Base-by-base conservation (phyloP, 2,329 filamentous ascomycete genomes). In the Fusarium duplospermum region DNA sequence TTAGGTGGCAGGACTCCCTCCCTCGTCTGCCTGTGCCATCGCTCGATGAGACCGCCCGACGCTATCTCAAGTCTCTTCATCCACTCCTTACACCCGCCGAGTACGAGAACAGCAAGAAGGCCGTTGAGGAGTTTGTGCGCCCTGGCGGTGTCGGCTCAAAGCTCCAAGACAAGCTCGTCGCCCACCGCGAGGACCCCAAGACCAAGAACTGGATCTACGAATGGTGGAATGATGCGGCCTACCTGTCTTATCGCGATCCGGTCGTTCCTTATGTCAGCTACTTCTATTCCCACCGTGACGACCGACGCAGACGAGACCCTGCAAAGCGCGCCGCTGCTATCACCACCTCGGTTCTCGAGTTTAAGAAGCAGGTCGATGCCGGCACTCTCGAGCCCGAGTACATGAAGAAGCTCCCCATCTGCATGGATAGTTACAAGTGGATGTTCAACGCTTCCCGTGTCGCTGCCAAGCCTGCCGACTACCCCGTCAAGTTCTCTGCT, bases 251-350 rank as follows among this genome's bases (percentile, higher is more conserved):
- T 87, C 93, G 96, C 76, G 96, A 98, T 83, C 96, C 96, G 13
- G 94, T 99, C 56, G 94, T 98, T 20, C 96, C 96, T 71, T 99
- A 98, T 82, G 96, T 99, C 80, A 98, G 94, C 84, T 99, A 99
- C 89, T 99, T 99, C 87, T 99, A 99, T 87, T 98, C 95, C 64
- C 96, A 98, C 87, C 91, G 94, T 76, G 96, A 99, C 84, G 97
- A 99, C 84, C 92, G 94, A 77, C 90, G 92, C 81, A 91, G 96
- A 76, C 92, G 95, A 72, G 91, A 98, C 83, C 96, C 96, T 0
- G 92, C 93, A 72, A 97, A 97, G 89, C 93, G 96, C 73, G 96
- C 96, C 4, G 96, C 96, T 5, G 95, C 96, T 74, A 93, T 99
- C 75, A 92, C 94, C 1, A 94, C 93, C 1, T 93, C 94, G 9